Evolutionary conservation across 257 asterid genomes (phyloP), one percentile per base, ranked within the genome.

Genomic region (Fraxinus pennsylvanica): DNA sequence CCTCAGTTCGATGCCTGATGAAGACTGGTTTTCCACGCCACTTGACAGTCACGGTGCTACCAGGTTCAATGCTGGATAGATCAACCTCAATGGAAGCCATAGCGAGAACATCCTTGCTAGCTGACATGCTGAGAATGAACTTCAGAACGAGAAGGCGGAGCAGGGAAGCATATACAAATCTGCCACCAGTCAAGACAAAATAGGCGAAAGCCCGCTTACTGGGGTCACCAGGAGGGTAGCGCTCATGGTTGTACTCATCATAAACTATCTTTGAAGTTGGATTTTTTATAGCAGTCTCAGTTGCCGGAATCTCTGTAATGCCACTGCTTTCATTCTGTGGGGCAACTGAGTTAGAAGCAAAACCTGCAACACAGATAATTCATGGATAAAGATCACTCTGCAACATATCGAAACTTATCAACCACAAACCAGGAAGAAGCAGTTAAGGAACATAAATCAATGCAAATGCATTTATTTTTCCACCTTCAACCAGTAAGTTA

Each of bases 1-100:
- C 91, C 14, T 84, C 87, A 65, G 93, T 90, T 10, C 91, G 81
- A 27, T 61, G 91, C 82, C 93, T 85, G 32, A 90, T 90, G 84
- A 90, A 91, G 29, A 91, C 96, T 0, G 92, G 96, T 79, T 91
- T 91, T 38, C 96, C 96, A 67, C 96, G 91, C 96, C 92, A 87
- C 88, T 91, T 91, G 50, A 91, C 93, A 0, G 93, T 89, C 36
- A 90, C 93, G 8, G 92, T 91, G 0, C 86, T 76, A 61, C 93
- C 93, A 27, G 92, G 93, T 76, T 89, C 93, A 72, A 90, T 87
- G 81, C 82, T 89, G 30, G 93, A 84, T 1, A 90, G 86, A 79
- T 88, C 93, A 14, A 89, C 92, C 88, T 90, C 93, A 14, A 90
- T 80, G 76, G 96, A 88, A 45, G 96, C 96, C 61, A 88, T 87